phyloP scores from a whole-genome alignment of 208 protist species.

The Acanthamoeba divionensis region DNA sequence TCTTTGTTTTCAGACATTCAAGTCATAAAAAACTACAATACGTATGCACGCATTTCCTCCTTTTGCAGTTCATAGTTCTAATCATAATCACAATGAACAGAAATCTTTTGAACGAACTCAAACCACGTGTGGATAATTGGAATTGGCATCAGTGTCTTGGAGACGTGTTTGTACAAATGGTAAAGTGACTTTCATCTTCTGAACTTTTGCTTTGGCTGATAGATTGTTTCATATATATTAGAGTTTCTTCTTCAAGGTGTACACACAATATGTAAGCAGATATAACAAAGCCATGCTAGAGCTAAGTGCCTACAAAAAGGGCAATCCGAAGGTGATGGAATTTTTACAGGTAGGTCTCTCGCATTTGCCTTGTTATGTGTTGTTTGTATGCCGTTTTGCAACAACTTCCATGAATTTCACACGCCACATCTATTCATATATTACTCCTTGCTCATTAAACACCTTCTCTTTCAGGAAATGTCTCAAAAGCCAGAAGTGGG shows the following conservation, averaged over 20 bases:
- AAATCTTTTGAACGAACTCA: conserved; percentile 3
- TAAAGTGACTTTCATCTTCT: background rate
- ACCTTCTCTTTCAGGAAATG: too few species aligned
- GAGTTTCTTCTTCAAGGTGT: conserved; percentile 25
- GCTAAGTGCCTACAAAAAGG: conserved; percentile 27
- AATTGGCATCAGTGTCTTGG: background rate
- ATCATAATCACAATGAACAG: background rate
- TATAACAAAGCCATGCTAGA: conserved; percentile 48
- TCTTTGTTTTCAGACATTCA: background rate
- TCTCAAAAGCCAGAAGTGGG: background rate
- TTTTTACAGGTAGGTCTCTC: background rate
- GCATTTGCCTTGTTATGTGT: background rate
- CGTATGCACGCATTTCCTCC: background rate
- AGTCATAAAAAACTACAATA: conserved; percentile 47
- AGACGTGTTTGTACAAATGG: conserved; percentile 47
- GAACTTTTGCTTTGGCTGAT: background rate
- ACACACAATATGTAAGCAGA: conserved; percentile 41
- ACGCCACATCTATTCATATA: too few species aligned
- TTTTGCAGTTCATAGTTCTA: background rate
- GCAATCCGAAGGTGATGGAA: background rate
- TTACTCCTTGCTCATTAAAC: too few species aligned
- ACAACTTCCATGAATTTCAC: too few species aligned
- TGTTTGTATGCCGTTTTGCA: too few species aligned
- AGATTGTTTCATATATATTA: background rate
- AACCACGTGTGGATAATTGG: conserved; percentile 18